phyloP scores from a whole-genome alignment of 2,329 filamentous ascomycete species.

The Colletotrichum cuscutae region DNA sequence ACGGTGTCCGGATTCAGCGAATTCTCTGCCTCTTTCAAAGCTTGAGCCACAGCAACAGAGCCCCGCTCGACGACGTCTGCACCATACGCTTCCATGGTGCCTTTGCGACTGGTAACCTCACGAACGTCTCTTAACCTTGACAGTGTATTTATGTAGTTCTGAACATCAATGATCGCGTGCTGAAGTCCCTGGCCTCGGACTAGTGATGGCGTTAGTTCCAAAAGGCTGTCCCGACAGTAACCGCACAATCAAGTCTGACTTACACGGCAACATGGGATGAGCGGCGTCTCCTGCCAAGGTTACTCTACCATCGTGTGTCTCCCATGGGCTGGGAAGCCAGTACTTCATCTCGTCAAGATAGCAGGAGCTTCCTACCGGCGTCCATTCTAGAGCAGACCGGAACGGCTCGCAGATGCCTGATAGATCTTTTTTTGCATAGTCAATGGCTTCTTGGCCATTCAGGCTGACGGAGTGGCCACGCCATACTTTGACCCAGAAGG shows the following conservation, averaged over 20 bases:
- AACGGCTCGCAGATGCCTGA: conserved; percentile 43
- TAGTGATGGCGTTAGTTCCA: conserved; percentile 23
- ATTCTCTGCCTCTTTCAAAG: conserved; percentile 45
- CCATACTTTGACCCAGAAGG: conserved; percentile 50
- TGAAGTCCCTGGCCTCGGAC: conserved; percentile 58
- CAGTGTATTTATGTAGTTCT: conserved; percentile 49
- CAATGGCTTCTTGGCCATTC: conserved; percentile 48
- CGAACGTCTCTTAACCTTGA: conserved; percentile 36
- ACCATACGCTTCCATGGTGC: conserved; percentile 43
- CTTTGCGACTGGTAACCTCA: conserved; percentile 25
- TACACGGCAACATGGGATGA: conserved; percentile 57
- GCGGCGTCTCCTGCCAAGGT: conserved; percentile 53
- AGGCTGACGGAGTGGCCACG: conserved; percentile 39
- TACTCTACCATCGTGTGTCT: conserved; percentile 44
- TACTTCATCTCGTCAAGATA: conserved; percentile 49
- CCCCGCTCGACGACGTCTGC: conserved; percentile 47
- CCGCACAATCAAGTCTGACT: background rate
- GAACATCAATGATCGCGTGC: conserved; percentile 52
- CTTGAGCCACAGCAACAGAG: conserved; percentile 45
- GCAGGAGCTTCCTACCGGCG: conserved; percentile 43
- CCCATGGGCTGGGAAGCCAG: conserved; percentile 46
- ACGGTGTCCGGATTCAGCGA: conserved; percentile 43
- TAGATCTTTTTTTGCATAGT: conserved; percentile 42
- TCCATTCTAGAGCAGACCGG: conserved; percentile 47
- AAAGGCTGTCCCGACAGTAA: background rate